Conservation (phyloP, 208 protist species). For the Zelonia costaricensis region DNA sequence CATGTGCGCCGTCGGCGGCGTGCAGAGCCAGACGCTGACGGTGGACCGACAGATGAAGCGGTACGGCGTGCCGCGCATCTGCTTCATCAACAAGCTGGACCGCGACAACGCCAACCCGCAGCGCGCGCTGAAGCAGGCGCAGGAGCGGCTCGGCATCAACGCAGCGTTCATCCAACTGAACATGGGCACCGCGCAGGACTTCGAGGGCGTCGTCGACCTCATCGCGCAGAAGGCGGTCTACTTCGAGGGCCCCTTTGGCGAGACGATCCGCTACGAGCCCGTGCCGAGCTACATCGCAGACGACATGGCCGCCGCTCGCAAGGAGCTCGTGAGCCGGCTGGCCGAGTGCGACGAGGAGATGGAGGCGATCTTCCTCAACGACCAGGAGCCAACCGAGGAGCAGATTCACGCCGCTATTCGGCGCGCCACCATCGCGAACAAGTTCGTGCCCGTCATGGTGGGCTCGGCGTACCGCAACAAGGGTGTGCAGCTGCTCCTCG, state of each 20-base stretch:
- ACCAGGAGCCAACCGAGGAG: constrained; percentile 88
- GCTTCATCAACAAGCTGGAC: constrained; percentile 99
- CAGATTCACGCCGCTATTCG: constrained; percentile 94
- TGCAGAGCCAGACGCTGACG: constrained; percentile 99
- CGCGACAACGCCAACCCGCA: constrained; percentile 92
- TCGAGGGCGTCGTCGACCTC: constrained; percentile 97
- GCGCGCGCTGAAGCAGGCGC: constrained; percentile 79
- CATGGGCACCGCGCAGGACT: constrained; percentile 95
- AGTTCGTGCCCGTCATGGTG: constrained; percentile 97
- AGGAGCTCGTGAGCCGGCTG: constrained; percentile 92
- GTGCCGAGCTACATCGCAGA: constrained; percentile 88
- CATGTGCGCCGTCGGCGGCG: constrained; percentile 95
- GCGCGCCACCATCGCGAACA: constrained; percentile 91
- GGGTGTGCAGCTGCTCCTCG: constrained; percentile 98
- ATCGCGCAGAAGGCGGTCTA: constrained; percentile 90
- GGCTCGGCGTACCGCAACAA: constrained; percentile 99
- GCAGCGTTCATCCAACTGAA: constrained; percentile 97
- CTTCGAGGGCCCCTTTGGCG: constrained; percentile 95
- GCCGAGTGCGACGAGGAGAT: constrained; percentile 96
- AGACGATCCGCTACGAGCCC: constrained; percentile 74
- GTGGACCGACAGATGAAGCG: constrained; percentile 99
- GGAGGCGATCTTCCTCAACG: constrained; percentile 94
- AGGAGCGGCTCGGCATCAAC: constrained; percentile 95
- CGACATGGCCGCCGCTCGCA: constrained; percentile 68
- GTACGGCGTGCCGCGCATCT: constrained; percentile 98